Percentiles rank a stretch among this genome's conserved stretches.
Conservation (phyloP, 805 yeast genomes). For the Yarrowia osloensis region DNA sequence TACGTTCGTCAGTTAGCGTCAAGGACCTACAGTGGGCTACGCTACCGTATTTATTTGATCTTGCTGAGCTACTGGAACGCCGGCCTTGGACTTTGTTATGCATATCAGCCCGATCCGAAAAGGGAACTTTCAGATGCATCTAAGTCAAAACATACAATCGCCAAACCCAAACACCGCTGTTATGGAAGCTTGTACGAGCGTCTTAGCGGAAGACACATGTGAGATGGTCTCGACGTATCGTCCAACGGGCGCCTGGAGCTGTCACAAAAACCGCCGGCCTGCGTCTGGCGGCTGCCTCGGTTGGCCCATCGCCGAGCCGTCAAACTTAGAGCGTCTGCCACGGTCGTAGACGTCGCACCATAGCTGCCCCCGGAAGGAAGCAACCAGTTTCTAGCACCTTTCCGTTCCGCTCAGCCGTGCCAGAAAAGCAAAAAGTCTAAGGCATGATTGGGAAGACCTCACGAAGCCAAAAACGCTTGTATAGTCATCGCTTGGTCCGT, state of each 20-base stretch:
- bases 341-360: no score
- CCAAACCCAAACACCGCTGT: neutral
- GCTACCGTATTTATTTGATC: constrained; percentile 13
- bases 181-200: neutral
- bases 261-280: neutral
- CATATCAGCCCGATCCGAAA: constrained; percentile 26
- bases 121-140: constrained; percentile 23
- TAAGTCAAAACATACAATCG: neutral
- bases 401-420: constrained; percentile 30
- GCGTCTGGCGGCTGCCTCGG: neutral
- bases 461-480: neutral
- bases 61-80: neutral
- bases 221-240: no score
- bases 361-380: constrained; percentile 22
- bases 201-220: no score
- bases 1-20: neutral
- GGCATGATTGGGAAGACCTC: neutral
- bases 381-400: neutral
- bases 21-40: neutral
- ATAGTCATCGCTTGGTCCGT: neutral
- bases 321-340: neutral
- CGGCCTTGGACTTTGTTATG: constrained; percentile 16
- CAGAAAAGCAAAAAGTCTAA: neutral
- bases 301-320: no score
- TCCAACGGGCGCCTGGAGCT: no score